Conservation (phyloP, 2,329 filamentous ascomycete species). For the Alternaria metachromatica region DNA sequence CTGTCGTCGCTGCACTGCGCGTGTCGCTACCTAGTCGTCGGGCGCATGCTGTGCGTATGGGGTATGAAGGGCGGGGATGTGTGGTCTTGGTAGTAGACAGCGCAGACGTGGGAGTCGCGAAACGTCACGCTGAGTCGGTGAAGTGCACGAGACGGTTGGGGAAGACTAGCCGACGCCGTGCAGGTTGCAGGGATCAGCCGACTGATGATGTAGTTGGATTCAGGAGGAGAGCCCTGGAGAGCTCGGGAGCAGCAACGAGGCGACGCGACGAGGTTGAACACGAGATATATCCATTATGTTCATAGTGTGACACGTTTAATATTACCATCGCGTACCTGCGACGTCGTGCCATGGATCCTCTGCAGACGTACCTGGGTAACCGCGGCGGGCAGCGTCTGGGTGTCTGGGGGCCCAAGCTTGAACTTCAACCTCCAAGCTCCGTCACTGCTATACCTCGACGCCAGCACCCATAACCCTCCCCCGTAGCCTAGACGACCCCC, state of each 20-base stretch:
- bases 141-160: constrained; percentile 36
- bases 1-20: constrained; percentile 26
- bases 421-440: constrained; percentile 38
- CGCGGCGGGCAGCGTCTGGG: constrained; percentile 16
- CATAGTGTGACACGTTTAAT: neutral
- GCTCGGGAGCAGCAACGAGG: constrained; percentile 1
- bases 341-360: constrained; percentile 2
- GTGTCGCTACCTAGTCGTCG: constrained; percentile 38
- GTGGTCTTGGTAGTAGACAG: neutral
- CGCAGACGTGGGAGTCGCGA: constrained; percentile 7
- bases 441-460: constrained; percentile 13
- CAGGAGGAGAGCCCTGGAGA: neutral
- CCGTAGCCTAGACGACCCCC: neutral
- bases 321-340: constrained; percentile 4
- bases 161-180: constrained; percentile 31
- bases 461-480: constrained; percentile 2
- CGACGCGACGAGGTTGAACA: neutral
- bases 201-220: constrained; percentile 37
- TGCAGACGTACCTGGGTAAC: neutral
- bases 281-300: neutral
- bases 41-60: constrained; percentile 35
- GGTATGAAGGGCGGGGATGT: neutral
- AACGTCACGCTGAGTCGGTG: constrained; percentile 38
- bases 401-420: constrained; percentile 22
- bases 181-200: constrained; percentile 37